Evolutionary conservation across 345 rosid genomes (phyloP).

Genomic region (Rubroshorea leprosula): DNA sequence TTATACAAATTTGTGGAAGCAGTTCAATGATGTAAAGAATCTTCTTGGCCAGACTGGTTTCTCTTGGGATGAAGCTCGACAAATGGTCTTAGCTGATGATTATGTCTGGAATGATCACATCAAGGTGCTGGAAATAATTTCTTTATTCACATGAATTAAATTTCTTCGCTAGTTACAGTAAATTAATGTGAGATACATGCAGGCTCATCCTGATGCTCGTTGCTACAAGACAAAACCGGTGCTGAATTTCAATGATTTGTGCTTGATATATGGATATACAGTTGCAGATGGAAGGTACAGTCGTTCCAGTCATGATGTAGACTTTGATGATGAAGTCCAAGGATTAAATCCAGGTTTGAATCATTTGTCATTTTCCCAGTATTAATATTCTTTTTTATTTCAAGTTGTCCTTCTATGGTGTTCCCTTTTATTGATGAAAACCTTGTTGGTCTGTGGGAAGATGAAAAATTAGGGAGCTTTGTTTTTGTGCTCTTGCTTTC

Average conservation of each 20-base stretch:
- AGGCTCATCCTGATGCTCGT: constrained; percentile 72
- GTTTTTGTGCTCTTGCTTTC: no score
- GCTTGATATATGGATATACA: constrained; percentile 66
- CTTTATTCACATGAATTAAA: neutral
- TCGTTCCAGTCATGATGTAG: constrained; percentile 75
- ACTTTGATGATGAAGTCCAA: constrained; percentile 60
- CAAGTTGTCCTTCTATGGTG: no score
- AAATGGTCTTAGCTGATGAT: constrained; percentile 72
- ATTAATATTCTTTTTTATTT: no score
- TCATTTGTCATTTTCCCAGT: neutral
- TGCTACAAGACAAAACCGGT: constrained; percentile 66
- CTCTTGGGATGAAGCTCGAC: constrained; percentile 69
- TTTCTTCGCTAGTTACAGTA: neutral
- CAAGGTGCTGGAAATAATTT: constrained; percentile 38
- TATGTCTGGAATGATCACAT: constrained; percentile 52
- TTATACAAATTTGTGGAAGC: constrained; percentile 74
- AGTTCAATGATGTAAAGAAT: constrained; percentile 62
- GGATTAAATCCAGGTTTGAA: constrained; percentile 46
- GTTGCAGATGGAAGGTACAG: constrained; percentile 93
- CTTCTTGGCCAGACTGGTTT: constrained; percentile 68
- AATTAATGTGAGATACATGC: constrained; percentile 23
- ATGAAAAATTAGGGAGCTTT: no score
- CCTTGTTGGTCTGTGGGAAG: no score
- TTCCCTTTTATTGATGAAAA: no score
- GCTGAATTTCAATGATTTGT: constrained; percentile 61